A percentile compares a stretch with the other conserved stretches of the same genome.
Conservation (phyloP, 306 rosid genomes). For the Medicago lupulina region DNA sequence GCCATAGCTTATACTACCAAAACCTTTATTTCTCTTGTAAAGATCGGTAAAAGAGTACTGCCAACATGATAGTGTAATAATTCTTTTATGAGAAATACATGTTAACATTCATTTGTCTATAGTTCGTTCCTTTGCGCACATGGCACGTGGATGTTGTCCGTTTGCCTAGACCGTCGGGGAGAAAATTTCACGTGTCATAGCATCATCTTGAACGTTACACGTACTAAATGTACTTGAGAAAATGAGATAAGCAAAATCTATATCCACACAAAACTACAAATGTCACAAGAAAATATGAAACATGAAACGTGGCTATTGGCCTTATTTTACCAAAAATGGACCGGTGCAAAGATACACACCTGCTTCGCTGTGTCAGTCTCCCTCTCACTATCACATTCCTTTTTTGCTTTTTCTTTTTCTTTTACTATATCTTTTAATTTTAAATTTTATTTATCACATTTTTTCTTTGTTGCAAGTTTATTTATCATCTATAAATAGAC, state of each 20-base stretch:
- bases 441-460: no score
- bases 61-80: no score
- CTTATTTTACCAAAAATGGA: constrained; percentile 22
- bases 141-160: background rate
- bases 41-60: no score
- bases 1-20: no score
- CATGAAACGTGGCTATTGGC: constrained; percentile 50
- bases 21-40: no score
- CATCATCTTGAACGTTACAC: background rate
- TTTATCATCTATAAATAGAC: constrained; percentile 34
- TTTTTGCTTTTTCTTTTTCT: background rate
- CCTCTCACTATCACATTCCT: background rate
- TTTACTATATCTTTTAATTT: no score
- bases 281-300: constrained; percentile 23
- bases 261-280: background rate
- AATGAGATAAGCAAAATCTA: background rate
- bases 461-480: no score
- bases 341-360: background rate
- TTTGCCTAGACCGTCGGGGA: background rate
- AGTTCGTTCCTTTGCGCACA: background rate
- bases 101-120: no score
- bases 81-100: no score
- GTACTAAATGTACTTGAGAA: background rate
- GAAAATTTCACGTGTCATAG: constrained; percentile 1
- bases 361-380: background rate